Conservation (phyloP, 2,329 filamentous ascomycete genomes). For the Alternaria novae-zelandiae region DNA sequence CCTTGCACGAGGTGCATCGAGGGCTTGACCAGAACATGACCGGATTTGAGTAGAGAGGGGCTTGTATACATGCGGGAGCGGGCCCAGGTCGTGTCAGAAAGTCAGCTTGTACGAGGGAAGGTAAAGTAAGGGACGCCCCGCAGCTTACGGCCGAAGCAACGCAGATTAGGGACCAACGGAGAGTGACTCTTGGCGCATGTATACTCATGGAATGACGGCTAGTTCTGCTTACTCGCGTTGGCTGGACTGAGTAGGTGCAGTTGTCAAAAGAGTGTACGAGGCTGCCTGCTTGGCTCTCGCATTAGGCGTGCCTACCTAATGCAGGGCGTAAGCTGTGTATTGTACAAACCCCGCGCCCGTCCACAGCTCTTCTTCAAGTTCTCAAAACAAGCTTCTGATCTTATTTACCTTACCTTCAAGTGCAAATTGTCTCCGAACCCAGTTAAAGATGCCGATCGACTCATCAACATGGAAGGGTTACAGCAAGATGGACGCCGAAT, state of each 20-base stretch:
- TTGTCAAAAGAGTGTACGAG: neutral
- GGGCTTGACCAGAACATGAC: neutral
- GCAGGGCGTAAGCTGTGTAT: neutral
- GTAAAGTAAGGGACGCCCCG: neutral
- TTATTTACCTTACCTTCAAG: neutral
- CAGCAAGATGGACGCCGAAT: neutral
- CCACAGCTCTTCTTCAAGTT: neutral
- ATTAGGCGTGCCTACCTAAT: neutral
- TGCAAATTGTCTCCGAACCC: neutral
- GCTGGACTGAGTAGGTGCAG: neutral
- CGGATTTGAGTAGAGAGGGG: neutral
- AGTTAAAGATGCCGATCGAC: neutral
- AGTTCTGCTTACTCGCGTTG: neutral
- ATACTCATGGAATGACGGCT: neutral
- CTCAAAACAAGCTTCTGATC: neutral
- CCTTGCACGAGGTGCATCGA: neutral
- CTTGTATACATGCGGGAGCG: neutral
- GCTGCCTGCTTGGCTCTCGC: neutral
- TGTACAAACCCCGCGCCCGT: neutral
- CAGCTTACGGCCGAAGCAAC: neutral
- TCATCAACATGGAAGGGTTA: neutral
- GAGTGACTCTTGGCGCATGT: neutral
- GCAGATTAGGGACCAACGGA: neutral
- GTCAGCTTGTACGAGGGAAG: neutral
- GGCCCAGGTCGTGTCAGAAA: neutral